Evolutionary conservation across 306 rosid genomes (phyloP).

Genomic region (Cucurbita ficifolia): DNA sequence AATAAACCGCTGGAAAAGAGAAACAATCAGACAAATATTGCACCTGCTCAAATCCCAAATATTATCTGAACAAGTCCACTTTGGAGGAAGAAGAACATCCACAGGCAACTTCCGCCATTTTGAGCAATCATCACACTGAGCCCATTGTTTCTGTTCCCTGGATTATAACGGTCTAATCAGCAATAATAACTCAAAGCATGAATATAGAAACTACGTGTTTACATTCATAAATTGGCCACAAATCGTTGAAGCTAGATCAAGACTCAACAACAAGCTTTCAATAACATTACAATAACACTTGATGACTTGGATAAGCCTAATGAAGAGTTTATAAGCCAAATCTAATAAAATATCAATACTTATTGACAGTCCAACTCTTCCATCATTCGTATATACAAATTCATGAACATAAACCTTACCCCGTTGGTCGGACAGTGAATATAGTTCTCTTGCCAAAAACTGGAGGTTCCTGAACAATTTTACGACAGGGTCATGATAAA

Average conservation of each 20-base stretch:
- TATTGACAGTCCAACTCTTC: background rate
- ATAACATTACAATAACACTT: background rate
- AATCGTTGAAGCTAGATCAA: background rate
- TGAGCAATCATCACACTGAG: conserved; percentile 83
- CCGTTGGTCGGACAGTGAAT: conserved; percentile 48
- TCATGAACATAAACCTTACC: conserved; percentile 36
- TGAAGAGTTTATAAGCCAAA: background rate
- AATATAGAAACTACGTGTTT: background rate
- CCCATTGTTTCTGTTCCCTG: conserved; percentile 88
- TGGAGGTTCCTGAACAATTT: conserved; percentile 69
- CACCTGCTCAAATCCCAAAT: conserved; percentile 81
- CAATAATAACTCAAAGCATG: background rate
- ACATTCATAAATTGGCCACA: background rate
- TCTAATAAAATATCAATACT: background rate
- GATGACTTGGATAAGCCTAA: background rate
- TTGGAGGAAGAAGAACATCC: conserved; percentile 82
- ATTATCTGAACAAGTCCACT: conserved; percentile 81
- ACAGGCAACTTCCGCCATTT: conserved; percentile 89
- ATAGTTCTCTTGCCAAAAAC: conserved; percentile 86
- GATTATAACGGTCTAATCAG: conserved; percentile 18
- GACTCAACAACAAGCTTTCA: background rate
- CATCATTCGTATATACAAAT: background rate
- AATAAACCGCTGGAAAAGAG: background rate
- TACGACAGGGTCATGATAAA: conserved; percentile 12
- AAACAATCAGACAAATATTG: conserved; percentile 4